A percentile compares a stretch with the other conserved stretches of the same genome.
Evolutionary conservation across 805 yeast species (phyloP).

Genomic region (Wickerhamiella galacta): DNA sequence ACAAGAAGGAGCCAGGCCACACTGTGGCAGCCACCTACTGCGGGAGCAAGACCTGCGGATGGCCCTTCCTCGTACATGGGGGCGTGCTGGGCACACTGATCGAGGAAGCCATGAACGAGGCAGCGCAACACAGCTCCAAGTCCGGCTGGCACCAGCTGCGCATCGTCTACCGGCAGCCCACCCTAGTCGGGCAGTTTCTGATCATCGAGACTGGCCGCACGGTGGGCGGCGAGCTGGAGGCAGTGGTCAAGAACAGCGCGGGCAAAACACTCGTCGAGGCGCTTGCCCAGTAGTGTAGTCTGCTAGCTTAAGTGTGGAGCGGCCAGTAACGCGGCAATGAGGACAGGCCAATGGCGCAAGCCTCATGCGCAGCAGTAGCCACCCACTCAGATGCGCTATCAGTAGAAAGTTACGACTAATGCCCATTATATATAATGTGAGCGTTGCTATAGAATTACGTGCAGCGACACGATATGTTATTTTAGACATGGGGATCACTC

Average conservation of each 20-base stretch:
- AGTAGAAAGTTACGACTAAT: no score
- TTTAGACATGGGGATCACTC: neutral
- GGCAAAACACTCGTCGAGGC: constrained; percentile 37
- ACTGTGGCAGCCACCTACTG: constrained; percentile 54
- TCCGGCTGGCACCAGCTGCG: constrained; percentile 16
- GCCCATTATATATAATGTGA: no score
- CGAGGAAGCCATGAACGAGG: constrained; percentile 56
- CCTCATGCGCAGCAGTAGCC: no score
- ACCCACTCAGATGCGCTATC: no score
- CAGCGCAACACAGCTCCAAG: constrained; percentile 18
- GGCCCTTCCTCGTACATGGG: constrained; percentile 78
- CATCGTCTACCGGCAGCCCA: constrained; percentile 46
- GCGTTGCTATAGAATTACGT: no score
- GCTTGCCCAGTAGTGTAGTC: constrained; percentile 3
- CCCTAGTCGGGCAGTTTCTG: constrained; percentile 62
- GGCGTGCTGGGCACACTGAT: constrained; percentile 69
- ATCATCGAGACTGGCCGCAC: constrained; percentile 37
- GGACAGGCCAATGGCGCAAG: no score
- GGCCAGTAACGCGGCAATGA: no score
- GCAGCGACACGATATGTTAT: constrained; percentile 20
- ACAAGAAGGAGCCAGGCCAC: constrained; percentile 37
- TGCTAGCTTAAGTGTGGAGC: no score
- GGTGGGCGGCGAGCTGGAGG: constrained; percentile 27
- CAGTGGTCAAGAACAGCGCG: constrained; percentile 35
- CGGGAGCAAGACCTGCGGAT: constrained; percentile 69